Evolutionary conservation across 1,284 basidiomycete genomes (phyloP).

Genomic region (Irpex rosettiformis): DNA sequence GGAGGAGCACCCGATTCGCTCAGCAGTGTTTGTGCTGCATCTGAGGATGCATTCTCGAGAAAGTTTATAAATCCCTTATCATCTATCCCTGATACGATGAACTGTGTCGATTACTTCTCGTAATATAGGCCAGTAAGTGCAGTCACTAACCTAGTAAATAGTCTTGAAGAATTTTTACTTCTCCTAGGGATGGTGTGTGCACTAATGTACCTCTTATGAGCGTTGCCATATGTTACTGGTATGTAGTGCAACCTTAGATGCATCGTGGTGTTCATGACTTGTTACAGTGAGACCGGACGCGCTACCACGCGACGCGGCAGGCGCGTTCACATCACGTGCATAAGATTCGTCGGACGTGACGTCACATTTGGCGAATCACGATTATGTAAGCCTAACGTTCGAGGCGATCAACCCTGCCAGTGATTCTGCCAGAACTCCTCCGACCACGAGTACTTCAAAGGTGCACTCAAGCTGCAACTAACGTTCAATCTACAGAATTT

Average conservation of each 20-base stretch:
- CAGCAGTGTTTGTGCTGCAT: slow-evolving; percentile 32
- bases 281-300: no score
- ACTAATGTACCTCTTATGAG: slow-evolving; percentile 52
- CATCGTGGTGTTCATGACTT: no score
- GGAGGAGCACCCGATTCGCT: slow-evolving; percentile 20
- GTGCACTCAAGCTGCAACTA: background rate
- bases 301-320: no score
- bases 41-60: slow-evolving; percentile 37
- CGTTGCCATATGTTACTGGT: slow-evolving; percentile 12
- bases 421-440: background rate
- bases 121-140: background rate
- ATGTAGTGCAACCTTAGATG: no score
- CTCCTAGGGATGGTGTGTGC: slow-evolving; percentile 47
- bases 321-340: no score
- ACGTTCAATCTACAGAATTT: background rate
- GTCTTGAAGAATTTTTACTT: slow-evolving; percentile 52
- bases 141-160: slow-evolving; percentile 52
- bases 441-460: background rate
- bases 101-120: background rate
- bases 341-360: no score
- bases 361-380: background rate
- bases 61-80: slow-evolving; percentile 52
- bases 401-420: background rate
- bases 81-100: slow-evolving; percentile 41
- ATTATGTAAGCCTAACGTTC: background rate